Conservation (phyloP, 1,284 basidiomycete species). For the Macrocystidia cucumis region DNA sequence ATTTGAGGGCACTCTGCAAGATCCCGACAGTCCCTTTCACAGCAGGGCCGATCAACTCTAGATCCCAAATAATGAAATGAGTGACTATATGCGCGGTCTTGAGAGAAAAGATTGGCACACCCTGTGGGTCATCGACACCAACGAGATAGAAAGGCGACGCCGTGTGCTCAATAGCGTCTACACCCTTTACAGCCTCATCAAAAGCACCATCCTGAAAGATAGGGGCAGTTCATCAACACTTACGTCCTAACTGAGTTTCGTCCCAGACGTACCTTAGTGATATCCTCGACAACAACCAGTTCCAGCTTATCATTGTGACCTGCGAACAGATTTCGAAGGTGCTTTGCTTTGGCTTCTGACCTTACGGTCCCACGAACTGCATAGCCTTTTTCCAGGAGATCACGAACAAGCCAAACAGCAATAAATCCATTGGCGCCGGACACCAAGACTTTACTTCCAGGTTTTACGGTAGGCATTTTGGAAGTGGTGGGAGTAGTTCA, state of each 20-base stretch:
- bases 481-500: too few species aligned
- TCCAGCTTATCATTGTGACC: constrained; percentile 28
- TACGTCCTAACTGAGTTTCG: too few species aligned
- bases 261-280: constrained; percentile 24
- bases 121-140: constrained; percentile 9
- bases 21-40: constrained; percentile 34
- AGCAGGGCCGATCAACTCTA: constrained; percentile 32
- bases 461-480: constrained; percentile 2
- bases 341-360: constrained; percentile 21
- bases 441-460: constrained; percentile 16
- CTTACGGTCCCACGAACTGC: constrained; percentile 23
- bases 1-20: constrained; percentile 26
- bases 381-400: constrained; percentile 23
- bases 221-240: too few species aligned
- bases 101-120: too few species aligned
- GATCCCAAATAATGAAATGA: not conserved
- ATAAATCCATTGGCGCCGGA: constrained; percentile 20
- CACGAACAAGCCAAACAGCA: constrained; percentile 16
- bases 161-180: constrained; percentile 44
- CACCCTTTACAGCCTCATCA: constrained; percentile 51
- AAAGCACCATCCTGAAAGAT: constrained; percentile 37
- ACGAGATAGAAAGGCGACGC: constrained; percentile 15
- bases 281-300: constrained; percentile 32
- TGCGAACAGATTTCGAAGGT: constrained; percentile 26
- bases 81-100: not conserved